phyloP scores from a whole-genome alignment of 1,284 basidiomycete genomes.

The Termitomyces sp. region DNA sequence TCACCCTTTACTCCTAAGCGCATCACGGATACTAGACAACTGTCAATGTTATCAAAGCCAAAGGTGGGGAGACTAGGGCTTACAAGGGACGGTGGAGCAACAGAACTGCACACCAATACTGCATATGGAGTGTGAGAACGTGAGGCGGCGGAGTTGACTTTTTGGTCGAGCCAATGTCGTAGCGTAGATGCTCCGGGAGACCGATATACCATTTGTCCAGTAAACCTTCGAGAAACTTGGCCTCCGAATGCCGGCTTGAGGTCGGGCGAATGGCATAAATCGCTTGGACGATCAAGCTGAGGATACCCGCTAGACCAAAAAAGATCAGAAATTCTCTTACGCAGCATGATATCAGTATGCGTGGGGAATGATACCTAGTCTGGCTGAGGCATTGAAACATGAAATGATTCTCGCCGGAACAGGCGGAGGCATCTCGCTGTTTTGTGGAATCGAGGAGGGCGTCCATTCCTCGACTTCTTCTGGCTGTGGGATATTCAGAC shows the following conservation, averaged over 20 bases:
- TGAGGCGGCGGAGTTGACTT: conserved; percentile 49
- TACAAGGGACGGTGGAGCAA: conserved; percentile 81
- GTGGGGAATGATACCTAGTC: conserved; percentile 46
- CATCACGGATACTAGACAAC: conserved; percentile 26
- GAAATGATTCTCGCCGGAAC: conserved; percentile 57
- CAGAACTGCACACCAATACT: conserved; percentile 80
- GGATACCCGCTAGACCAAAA: conserved; percentile 47
- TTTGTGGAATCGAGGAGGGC: conserved; percentile 36
- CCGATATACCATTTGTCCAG: conserved; percentile 78
- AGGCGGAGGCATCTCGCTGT: conserved; percentile 27
- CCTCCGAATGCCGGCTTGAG: conserved; percentile 53
- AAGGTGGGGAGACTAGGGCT: conserved; percentile 27
- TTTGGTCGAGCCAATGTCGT: conserved; percentile 46
- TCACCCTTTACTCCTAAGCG: conserved; percentile 25
- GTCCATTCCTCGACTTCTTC: conserved; percentile 64
- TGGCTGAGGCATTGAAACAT: conserved; percentile 72
- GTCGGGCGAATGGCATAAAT: conserved; percentile 69
- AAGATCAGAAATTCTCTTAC: conserved; percentile 6
- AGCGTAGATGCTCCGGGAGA: conserved; percentile 65
- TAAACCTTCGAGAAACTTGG: conserved; percentile 55
- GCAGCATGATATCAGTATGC: conserved; percentile 23
- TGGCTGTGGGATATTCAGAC: conserved; percentile 28
- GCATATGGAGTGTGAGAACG: conserved; percentile 75
- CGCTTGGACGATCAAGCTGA: conserved; percentile 64
- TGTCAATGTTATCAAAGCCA: conserved; percentile 3